A percentile compares a stretch with the other conserved stretches of the same genome.
phyloP scores from a whole-genome alignment of 805 yeast species.

The Saccharomycopsis synnaedendra region DNA sequence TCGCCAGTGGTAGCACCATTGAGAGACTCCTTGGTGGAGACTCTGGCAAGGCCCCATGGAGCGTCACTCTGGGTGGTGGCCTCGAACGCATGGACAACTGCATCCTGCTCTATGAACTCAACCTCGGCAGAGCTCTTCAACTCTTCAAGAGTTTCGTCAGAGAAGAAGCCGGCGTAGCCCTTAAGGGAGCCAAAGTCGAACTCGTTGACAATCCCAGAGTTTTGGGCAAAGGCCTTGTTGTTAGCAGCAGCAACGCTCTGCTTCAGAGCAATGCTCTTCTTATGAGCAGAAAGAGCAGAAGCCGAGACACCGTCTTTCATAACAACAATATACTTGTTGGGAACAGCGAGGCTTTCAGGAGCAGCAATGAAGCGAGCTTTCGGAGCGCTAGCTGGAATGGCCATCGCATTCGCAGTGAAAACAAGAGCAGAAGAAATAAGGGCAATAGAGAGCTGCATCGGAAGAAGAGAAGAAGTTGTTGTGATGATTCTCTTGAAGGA shows the following conservation, averaged over 20 bases:
- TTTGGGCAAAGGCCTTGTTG: slow-evolving; percentile 14
- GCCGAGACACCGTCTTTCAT: slow-evolving; percentile 54
- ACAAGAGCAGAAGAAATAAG: not conserved
- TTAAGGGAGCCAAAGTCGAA: slow-evolving; percentile 36
- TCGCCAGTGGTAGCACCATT: slow-evolving; percentile 36
- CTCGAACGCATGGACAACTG: slow-evolving; percentile 28
- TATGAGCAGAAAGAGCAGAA: slow-evolving; percentile 50
- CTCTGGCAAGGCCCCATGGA: slow-evolving; percentile 67
- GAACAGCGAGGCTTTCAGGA: slow-evolving; percentile 34
- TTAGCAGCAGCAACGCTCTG: slow-evolving; percentile 10
- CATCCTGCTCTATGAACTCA: slow-evolving; percentile 53
- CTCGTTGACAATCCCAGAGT: slow-evolving; percentile 44
- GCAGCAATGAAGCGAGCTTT: not conserved
- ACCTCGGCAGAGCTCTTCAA: slow-evolving; percentile 57
- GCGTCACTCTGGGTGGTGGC: slow-evolving; percentile 43
- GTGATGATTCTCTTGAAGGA: no score
- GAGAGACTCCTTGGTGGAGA: slow-evolving; percentile 50
- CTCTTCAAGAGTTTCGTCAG: slow-evolving; percentile 58
- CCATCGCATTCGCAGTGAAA: not conserved
- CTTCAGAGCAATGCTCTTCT: slow-evolving; percentile 37
- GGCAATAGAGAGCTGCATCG: not conserved
- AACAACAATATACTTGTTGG: slow-evolving; percentile 76
- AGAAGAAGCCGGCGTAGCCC: slow-evolving; percentile 83
- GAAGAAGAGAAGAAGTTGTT: not conserved
- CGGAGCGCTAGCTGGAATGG: not conserved